Evolutionary conservation across 2,329 filamentous ascomycete species (phyloP), one percentile per base, ranked within the genome.

Genomic region (Aureobasidium sp.): DNA sequence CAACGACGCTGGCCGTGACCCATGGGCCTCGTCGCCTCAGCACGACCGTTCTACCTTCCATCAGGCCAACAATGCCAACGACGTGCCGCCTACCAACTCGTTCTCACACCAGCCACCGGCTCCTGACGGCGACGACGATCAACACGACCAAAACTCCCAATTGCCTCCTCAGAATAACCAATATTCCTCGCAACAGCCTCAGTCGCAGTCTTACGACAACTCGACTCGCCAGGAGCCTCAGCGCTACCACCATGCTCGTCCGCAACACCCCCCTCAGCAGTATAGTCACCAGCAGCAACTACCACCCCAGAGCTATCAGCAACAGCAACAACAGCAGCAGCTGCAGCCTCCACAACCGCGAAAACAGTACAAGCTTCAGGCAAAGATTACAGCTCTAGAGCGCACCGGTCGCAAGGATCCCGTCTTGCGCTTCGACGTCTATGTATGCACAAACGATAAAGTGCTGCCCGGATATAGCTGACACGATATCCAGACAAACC

Each of bases 341-440:
- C 72, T 71, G 60, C 70, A 70, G 21, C 21, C 21, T 21, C 21
- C 21, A 62, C 63, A 64, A 61, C 69, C 70, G 51, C 67, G 69
- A 53, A 62, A 66, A 62, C 71, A 70, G 16, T 73, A 74, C 75
- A 93, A 90, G 75, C 82, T 99, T 41, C 91, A 96, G 73, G 91
- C 89, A 49, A 99, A 97, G 79, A 91, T 99, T 65, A 97, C 92
- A 0, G 91, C 89, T 1, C 79, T 99, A 51, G 94, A 99, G 77
- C 83, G 94, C 63, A 94, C 90, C 3, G 92, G 92, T 64, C 91
- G 95, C 75, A 99, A 97, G 76, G 94, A 99, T 70, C 91, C 92
- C 1, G 91, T 97, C 67, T 76, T 99, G 64, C 85, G 91, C 68
- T 99, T 99, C 72, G 94, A 99, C 76, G 91, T 97, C 65, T 91